These are phyloP conservation scores for Agroathelia rolfsii DNA, from an alignment of 1,284 basidiomycete genomes.

Conservation along the genomic window DNA sequence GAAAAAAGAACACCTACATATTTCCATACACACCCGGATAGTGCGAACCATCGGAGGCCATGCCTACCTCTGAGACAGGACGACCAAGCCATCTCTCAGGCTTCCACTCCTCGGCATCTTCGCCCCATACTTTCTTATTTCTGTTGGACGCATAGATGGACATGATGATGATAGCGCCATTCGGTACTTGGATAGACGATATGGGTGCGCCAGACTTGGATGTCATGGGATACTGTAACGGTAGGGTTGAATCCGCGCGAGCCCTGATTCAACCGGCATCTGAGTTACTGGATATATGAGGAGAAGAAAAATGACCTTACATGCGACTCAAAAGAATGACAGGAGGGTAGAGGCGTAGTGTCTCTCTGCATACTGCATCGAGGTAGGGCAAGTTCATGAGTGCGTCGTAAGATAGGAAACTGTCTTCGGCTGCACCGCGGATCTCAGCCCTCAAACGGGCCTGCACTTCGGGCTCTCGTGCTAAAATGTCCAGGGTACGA, in stretches of 20 bases:
- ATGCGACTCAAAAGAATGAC: constrained; percentile 33
- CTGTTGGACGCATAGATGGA: constrained; percentile 29
- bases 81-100: constrained; percentile 26
- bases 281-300: background rate
- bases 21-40: constrained; percentile 30
- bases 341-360: constrained; percentile 34
- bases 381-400: constrained; percentile 29
- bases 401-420: constrained; percentile 25
- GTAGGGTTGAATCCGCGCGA: constrained; percentile 23
- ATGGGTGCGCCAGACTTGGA: constrained; percentile 8
- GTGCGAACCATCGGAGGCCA: constrained; percentile 9
- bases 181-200: constrained; percentile 22
- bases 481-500: constrained; percentile 25
- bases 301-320: constrained; percentile 19
- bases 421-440: constrained; percentile 10
- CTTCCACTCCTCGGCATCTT: constrained; percentile 32
- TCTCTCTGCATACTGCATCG: constrained; percentile 38
- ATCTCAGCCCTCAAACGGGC: constrained; percentile 25
- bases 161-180: constrained; percentile 29
- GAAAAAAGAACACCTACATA: constrained; percentile 23
- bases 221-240: constrained; percentile 15
- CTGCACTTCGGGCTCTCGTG: constrained; percentile 23
- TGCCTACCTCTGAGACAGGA: constrained; percentile 6
- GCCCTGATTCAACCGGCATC: constrained; percentile 14
- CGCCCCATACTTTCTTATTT: constrained; percentile 29